Percentiles rank a stretch among this genome's conserved stretches.
These are phyloP conservation scores for Plasmodium adleri DNA, from an alignment of 169 alveolate genomes.

Conservation along the genomic window DNA sequence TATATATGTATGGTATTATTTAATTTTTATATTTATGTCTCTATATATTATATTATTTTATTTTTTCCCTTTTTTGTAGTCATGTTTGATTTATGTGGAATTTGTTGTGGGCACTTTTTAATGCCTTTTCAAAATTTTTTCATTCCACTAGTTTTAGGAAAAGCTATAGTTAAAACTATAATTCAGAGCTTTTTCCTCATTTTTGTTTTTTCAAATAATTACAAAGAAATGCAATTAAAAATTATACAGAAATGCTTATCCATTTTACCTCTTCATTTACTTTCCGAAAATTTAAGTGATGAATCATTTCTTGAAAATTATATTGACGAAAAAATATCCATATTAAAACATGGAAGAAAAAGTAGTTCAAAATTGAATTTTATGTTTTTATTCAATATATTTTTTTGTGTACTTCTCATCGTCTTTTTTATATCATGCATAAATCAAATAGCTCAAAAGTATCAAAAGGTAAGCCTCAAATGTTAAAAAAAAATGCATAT, in stretches of 20 bases:
- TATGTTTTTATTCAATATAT: constrained; percentile 76
- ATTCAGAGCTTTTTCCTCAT: constrained; percentile 87
- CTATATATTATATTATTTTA: neutral
- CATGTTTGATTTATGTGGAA: constrained; percentile 92
- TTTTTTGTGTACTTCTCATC: constrained; percentile 66
- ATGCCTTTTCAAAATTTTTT: constrained; percentile 92
- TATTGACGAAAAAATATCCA: constrained; percentile 52
- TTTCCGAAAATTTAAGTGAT: constrained; percentile 34
- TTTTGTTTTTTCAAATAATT: constrained; percentile 84
- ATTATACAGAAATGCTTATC: constrained; percentile 30
- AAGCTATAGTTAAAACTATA: constrained; percentile 91
- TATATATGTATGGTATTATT: neutral
- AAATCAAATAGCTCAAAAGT: constrained; percentile 74
- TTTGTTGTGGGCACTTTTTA: constrained; percentile 94
- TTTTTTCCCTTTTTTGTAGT: constrained; percentile 45
- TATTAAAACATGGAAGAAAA: constrained; percentile 62
- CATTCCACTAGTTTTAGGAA: constrained; percentile 93
- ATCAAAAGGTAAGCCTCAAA: constrained; percentile 44
- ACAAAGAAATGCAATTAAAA: constrained; percentile 46
- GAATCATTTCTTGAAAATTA: constrained; percentile 34
- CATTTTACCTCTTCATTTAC: constrained; percentile 32
- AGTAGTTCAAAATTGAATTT: constrained; percentile 40
- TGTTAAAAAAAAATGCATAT: neutral
- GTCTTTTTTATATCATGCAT: constrained; percentile 72
- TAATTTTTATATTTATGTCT: neutral